Evolutionary conservation across 2,329 filamentous ascomycete genomes (phyloP), one percentile per base, ranked within the genome.

Genomic region (Fusarium nodosum): DNA sequence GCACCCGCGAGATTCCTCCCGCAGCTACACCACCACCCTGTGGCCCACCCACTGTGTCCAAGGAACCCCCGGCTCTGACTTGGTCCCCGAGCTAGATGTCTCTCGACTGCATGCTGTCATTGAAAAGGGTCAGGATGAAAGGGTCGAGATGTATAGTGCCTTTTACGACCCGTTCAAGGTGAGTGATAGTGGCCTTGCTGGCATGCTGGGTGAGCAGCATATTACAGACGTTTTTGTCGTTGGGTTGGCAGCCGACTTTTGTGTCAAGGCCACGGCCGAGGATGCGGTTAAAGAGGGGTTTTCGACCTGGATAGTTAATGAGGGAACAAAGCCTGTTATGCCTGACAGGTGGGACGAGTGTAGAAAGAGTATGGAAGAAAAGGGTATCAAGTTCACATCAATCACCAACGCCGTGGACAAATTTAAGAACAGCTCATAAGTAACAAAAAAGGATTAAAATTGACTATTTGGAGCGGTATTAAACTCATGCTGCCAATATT

Each of bases 41-140:
- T 99, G 96, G 96, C 96, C 96, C 1, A 87, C 88, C 24, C 96
- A 99, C 82, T 98, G 96, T 81, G 86, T 98, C 11, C 90, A 93
- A 75, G 84, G 84, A 45, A 93, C 92, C 0, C 78, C 83, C 1
- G 96, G 96, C 13, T 90, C 92, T 0, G 86, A 88, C 51, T 83
- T 98, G 24, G 84, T 96, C 9, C 86, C 90, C 0, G 93, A 94
- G 76, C 84, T 98, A 2, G 82, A 93, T 51, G 62, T 76, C 16
- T 73, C 76, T 10, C 84, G 83, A 18, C 71, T 97, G n/a, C 86
- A 95, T 71, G 72, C 80, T 36, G 82, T 93, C 30, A 81, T 97
- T 16, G 86, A 92, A 71, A 99, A 99, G 82, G 96, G 96, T 13
- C 86, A 84, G 76, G 86, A 93, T 76, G 78, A 84, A 45, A 83